Evolutionary conservation across 202 grass and related monocot species (phyloP).

Genomic region (Carex arenaria): DNA sequence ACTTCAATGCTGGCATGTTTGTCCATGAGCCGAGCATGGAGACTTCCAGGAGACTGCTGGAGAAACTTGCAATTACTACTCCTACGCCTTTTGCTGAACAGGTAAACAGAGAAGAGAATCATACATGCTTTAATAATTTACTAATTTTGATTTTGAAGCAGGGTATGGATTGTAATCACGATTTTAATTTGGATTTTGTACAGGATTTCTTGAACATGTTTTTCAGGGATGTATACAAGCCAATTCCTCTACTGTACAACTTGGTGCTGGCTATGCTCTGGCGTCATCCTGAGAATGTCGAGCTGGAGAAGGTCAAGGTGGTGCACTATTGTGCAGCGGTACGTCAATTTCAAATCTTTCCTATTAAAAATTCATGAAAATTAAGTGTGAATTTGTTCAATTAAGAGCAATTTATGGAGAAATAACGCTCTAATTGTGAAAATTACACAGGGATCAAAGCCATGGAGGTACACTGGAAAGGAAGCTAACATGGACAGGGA

Average conservation of each 20-base stretch:
- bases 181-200: not conserved
- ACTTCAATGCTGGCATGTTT: constrained; percentile 99
- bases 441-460: constrained; percentile 68
- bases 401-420: no score
- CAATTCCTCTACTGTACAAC: constrained; percentile 78
- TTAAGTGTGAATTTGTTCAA: not conserved
- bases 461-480: constrained; percentile 90
- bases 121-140: not conserved
- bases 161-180: not conserved
- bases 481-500: constrained; percentile 88
- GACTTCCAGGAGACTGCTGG: constrained; percentile 49
- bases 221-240: constrained; percentile 78
- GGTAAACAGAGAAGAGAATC: not conserved
- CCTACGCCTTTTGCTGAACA: constrained; percentile 86
- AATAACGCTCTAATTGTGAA: no score
- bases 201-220: constrained; percentile 95
- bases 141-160: not conserved
- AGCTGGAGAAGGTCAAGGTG: constrained; percentile 78
- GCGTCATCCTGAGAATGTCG: constrained; percentile 92
- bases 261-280: constrained; percentile 90
- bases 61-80: constrained; percentile 39
- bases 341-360: constrained; percentile 14
- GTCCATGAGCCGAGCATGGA: constrained; percentile 78
- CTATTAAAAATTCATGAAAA: not conserved
- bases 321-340: constrained; percentile 98